Evolutionary conservation across 2,329 filamentous ascomycete genomes (phyloP).

Genomic region (Juglanconis oblonga): DNA sequence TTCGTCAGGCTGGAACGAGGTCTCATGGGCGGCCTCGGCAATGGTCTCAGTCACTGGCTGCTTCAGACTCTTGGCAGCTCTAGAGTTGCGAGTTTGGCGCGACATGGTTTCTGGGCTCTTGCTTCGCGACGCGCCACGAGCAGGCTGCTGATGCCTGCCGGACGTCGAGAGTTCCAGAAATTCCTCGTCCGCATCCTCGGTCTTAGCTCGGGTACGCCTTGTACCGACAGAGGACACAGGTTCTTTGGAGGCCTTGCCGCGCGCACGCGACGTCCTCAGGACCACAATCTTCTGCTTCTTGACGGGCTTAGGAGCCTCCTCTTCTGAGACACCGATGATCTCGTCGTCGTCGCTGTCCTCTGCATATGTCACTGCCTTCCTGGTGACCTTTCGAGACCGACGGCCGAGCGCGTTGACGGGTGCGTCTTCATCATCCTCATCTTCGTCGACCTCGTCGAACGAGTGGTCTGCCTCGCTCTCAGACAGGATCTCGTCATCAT

Average conservation of each 20-base stretch:
- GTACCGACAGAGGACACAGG: slow-evolving; percentile 24
- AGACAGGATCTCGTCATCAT: slow-evolving; percentile 55
- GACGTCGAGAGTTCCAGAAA: slow-evolving; percentile 59
- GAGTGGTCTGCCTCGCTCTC: slow-evolving; percentile 52
- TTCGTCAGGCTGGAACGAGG: slow-evolving; percentile 24
- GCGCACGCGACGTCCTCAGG: slow-evolving; percentile 33
- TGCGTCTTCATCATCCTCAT: slow-evolving; percentile 36
- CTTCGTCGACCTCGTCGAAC: slow-evolving; percentile 45
- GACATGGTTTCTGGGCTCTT: slow-evolving; percentile 52
- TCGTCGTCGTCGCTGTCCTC: slow-evolving; percentile 44
- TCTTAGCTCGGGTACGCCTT: slow-evolving; percentile 52
- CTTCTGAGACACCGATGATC: slow-evolving; percentile 26
- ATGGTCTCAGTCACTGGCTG: slow-evolving; percentile 44
- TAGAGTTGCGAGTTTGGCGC: slow-evolving; percentile 42
- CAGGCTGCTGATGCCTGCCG: slow-evolving; percentile 52
- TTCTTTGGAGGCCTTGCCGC: slow-evolving; percentile 12
- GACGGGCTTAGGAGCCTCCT: slow-evolving; percentile 21
- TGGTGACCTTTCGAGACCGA: slow-evolving; percentile 45
- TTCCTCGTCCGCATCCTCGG: slow-evolving; percentile 52
- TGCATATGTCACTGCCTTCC: slow-evolving; percentile 43
- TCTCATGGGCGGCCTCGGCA: slow-evolving; percentile 54
- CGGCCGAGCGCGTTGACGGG: slow-evolving; percentile 47
- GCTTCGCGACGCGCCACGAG: slow-evolving; percentile 50
- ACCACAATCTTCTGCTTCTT: slow-evolving; percentile 41
- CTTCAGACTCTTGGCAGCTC: slow-evolving; percentile 50